These are phyloP conservation scores for Arthroderma uncinatum DNA, from an alignment of 2,329 filamentous ascomycete genomes.

Conservation along the genomic window DNA sequence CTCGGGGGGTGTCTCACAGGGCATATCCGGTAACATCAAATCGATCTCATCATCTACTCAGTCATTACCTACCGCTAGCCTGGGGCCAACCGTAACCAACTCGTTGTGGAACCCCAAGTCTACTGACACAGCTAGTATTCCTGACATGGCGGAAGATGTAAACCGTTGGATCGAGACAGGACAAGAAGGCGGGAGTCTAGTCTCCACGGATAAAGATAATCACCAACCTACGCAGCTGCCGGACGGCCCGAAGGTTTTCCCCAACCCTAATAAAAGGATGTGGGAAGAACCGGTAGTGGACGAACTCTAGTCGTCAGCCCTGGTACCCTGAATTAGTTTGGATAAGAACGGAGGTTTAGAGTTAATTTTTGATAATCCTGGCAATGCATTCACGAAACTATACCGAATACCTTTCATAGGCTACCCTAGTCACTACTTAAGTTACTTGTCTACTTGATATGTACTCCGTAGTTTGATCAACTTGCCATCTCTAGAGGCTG, in stretches of 20 bases:
- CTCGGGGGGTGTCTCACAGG: not conserved
- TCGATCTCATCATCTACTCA: not conserved
- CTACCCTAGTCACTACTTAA: no score
- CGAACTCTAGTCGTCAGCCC: not conserved
- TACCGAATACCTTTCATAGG: no score
- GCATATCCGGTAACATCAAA: not conserved
- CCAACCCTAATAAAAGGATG: constrained; percentile 41
- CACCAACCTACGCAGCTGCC: constrained; percentile 29
- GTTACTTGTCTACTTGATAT: no score
- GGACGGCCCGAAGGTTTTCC: constrained; percentile 25
- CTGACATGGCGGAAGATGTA: constrained; percentile 34
- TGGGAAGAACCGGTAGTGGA: constrained; percentile 29
- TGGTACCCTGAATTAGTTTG: no score
- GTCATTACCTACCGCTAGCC: not conserved
- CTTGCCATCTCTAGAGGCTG: no score
- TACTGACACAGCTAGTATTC: not conserved
- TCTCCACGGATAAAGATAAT: constrained; percentile 14
- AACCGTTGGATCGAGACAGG: constrained; percentile 19
- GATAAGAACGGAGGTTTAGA: no score
- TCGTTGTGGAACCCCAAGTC: not conserved
- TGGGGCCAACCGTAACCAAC: not conserved
- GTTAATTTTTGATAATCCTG: no score
- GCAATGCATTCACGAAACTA: no score
- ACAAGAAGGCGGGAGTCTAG: constrained; percentile 8
- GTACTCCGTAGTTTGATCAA: no score